These are phyloP conservation scores for Lichtheimia ramosa DNA, from an alignment of 371 early-diverging fungal species.

Conservation along the genomic window DNA sequence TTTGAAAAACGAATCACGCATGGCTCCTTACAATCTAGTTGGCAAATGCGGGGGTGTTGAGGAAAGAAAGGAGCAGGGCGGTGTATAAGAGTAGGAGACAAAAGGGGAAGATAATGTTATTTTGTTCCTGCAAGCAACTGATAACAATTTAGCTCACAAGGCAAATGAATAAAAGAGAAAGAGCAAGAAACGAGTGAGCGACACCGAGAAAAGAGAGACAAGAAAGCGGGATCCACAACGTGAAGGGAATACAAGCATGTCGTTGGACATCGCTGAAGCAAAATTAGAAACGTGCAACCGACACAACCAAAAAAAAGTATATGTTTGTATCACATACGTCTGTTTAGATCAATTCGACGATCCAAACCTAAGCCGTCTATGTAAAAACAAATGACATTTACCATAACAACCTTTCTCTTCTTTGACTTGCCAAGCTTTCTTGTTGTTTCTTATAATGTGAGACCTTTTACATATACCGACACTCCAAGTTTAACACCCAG, in stretches of 20 bases:
- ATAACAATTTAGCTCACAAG: too few species aligned
- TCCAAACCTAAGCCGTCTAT: not conserved
- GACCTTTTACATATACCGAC: too few species aligned
- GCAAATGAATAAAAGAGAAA: not conserved
- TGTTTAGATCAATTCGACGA: constrained; percentile 2
- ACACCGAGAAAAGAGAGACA: constrained; percentile 1
- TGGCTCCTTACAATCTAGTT: constrained; percentile 4
- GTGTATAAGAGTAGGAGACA: not conserved
- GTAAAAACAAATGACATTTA: too few species aligned
- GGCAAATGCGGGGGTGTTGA: not conserved
- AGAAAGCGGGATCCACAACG: not conserved
- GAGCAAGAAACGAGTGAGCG: not conserved
- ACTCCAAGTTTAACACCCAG: too few species aligned
- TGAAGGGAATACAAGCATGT: not conserved
- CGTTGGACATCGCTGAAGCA: not conserved
- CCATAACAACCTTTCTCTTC: too few species aligned
- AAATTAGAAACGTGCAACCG: not conserved
- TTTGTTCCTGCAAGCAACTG: too few species aligned
- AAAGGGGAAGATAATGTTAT: not conserved
- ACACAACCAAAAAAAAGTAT: not conserved
- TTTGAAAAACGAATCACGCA: constrained; percentile 35
- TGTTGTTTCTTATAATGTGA: too few species aligned
- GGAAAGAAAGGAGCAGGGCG: not conserved
- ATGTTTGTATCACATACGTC: not conserved
- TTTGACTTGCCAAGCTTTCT: too few species aligned